Base-by-base conservation (phyloP, 2,329 filamentous ascomycete genomes). In the Stagonosporopsis chrysanthemi region DNA sequence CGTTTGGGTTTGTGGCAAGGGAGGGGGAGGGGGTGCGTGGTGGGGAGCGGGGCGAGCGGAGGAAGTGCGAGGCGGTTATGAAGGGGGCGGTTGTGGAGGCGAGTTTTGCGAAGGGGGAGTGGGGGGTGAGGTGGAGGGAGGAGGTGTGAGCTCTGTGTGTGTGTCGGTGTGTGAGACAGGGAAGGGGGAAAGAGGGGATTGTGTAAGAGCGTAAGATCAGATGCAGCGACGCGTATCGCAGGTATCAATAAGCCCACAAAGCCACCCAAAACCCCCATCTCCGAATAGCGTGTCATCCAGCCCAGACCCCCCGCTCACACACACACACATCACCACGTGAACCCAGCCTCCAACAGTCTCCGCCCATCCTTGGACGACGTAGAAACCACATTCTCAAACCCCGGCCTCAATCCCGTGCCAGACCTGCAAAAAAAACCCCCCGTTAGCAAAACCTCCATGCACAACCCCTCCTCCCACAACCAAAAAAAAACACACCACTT, bases 91-190 rank as follows among this genome's bases (percentile, higher is more conserved):
- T 87, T 3, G 84, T 87, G 0, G 85, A 88, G 67, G 80, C 83
- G 3, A 84, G 82, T 55, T 88, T 83, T 70, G 84, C 84, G 0
- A 88, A 87, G 62, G 85, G 85, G 0, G 81, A 87, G 42, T 88
- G 84, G 85, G 79, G 78, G 0, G 78, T 87, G 11, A 69, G 84
- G 57, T 87, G 84, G 84, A 78, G 84, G 58, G 83, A 86, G 55
- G 65, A 65, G 43, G 38, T 63, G 0, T 70, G 38, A 24, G 6
- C 1, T 28, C 23, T 19, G 3, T 42, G 7, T n/a, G 17, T 8
- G 6, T 7, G 28, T 11, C 28, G 28, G 11, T n/a, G 8, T 29
- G 4, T 26, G 7, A 26, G 24, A 7, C 4, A 26, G 7, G 24
- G 11, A 39, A 23, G 23, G 9, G 17, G 17, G 47, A 17, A 24